Conservation (phyloP, 139 green algal genomes). For the Spirogloea muscicola region DNA sequence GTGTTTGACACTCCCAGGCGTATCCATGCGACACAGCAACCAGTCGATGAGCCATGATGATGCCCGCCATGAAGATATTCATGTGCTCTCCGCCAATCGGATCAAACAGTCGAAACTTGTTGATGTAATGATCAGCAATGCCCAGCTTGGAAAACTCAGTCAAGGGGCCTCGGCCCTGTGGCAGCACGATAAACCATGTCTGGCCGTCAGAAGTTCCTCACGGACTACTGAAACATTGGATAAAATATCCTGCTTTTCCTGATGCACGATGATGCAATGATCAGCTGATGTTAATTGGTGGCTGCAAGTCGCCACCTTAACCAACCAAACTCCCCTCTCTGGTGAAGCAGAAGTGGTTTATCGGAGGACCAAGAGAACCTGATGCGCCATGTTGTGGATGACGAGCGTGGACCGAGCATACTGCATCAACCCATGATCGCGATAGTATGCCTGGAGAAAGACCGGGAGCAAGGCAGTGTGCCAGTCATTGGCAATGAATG, state of each 20-base stretch:
- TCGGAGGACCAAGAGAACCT: too few species aligned
- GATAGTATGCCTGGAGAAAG: conserved; percentile 89
- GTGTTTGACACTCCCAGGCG: conserved; percentile 93
- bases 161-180: conserved; percentile 78
- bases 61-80: conserved; percentile 90
- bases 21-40: conserved; percentile 84
- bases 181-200: too few species aligned
- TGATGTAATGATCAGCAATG: conserved; percentile 69
- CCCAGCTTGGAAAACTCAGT: conserved; percentile 73
- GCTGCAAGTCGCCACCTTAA: too few species aligned
- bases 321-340: too few species aligned
- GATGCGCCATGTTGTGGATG: conserved; percentile 81
- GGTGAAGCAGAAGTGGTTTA: too few species aligned
- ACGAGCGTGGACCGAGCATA: conserved; percentile 77
- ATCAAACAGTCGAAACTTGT: conserved; percentile 68
- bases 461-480: conserved; percentile 74
- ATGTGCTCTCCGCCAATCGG: conserved; percentile 94
- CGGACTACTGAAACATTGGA: too few species aligned
- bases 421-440: conserved; percentile 87
- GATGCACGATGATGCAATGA: too few species aligned
- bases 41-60: conserved; percentile 75
- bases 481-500: conserved; percentile 90
- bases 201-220: too few species aligned
- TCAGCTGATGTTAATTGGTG: too few species aligned
- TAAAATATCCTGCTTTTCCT: too few species aligned